Base-by-base conservation (phyloP, 495 filamentous ascomycete species). In the Emericellopsis terricola region DNA sequence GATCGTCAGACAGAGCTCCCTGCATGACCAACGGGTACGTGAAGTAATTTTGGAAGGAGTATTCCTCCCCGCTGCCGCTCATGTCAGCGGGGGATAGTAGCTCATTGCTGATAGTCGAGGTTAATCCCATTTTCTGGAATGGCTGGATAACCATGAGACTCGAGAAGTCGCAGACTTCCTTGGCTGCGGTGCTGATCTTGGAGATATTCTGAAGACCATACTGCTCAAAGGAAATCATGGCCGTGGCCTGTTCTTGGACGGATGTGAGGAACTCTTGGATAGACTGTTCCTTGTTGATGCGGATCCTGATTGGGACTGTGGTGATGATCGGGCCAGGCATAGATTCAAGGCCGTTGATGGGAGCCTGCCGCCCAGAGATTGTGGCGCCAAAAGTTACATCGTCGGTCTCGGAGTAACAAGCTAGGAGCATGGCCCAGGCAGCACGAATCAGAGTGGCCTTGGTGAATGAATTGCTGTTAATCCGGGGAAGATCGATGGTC, bases 271-370 rank as follows among this genome's bases (percentile, higher is more conserved):
- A 50, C 3, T 38, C 34, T 5, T 19, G 20, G 6, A 50, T 9
- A 15, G 21, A 10, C 24, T 31, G 31, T 3, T 36, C 38, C 15
- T 29, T 26, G 16, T 30, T 19, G 6, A 51, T n/a, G 1, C 28
- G 31, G 3, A 56, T 47, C 2, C 71, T 55, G 8, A 67, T 47
- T 3, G 74, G 74, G 0, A 76, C 47, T 0, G 74, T 76, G 14
- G 71, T 59, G 28, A 78, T 63, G 2, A 71, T 53, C 1, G 73
- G 59, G 0, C 65, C 69, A 7, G 54, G 42, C 29, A 70, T 61
- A 13, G 54, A 46, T 13, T 51, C 50, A 11, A 73, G 45, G 16
- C 60, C 65, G 6, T 45, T 37, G 1, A 73, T 40, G 8, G 56
- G 47, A n/a, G n/a, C n/a, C n/a, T n/a, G n/a, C n/a, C n/a, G n/a